phyloP scores from a whole-genome alignment of 1,284 basidiomycete genomes.

The Phaffia rhodozyma region DNA sequence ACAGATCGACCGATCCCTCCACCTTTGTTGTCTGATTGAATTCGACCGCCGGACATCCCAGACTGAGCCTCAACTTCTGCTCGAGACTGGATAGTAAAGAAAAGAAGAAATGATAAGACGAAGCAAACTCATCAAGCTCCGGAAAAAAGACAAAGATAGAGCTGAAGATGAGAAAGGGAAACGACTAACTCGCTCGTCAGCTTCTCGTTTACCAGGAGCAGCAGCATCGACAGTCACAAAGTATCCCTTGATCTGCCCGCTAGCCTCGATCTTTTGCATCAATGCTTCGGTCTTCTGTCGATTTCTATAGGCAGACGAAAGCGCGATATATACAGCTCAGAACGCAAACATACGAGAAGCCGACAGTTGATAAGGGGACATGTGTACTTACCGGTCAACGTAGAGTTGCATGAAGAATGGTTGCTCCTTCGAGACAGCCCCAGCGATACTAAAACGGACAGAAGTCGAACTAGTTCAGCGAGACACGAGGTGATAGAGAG shows the following conservation, averaged over 20 bases:
- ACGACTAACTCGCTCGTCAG: slow-evolving; percentile 30
- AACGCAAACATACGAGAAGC: neutral
- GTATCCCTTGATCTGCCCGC: slow-evolving; percentile 31
- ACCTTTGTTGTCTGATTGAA: slow-evolving; percentile 31
- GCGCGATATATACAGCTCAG: neutral
- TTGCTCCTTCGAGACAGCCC: slow-evolving; percentile 24
- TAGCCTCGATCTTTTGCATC: slow-evolving; percentile 27
- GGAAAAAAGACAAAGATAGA: neutral
- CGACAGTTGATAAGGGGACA: no score
- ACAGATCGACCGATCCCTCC: slow-evolving; percentile 35
- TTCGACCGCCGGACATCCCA: slow-evolving; percentile 34
- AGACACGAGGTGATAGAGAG: no score
- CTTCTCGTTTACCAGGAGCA: slow-evolving; percentile 36
- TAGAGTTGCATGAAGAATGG: slow-evolving; percentile 38
- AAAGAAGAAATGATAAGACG: no score
- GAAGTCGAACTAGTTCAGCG: no score
- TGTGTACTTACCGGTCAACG: slow-evolving; percentile 25
- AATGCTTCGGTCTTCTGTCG: slow-evolving; percentile 32
- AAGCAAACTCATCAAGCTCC: no score
- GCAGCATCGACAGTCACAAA: slow-evolving; percentile 37
- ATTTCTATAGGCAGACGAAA: slow-evolving; percentile 19
- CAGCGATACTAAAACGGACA: slow-evolving; percentile 18
- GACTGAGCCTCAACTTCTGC: slow-evolving; percentile 32
- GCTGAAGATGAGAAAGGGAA: neutral
- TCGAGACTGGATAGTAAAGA: slow-evolving; percentile 13